A percentile compares a stretch with the other conserved stretches of the same genome.
phyloP scores from a whole-genome alignment of 2,329 filamentous ascomycete genomes.

The Sclerotinia subarctica region DNA sequence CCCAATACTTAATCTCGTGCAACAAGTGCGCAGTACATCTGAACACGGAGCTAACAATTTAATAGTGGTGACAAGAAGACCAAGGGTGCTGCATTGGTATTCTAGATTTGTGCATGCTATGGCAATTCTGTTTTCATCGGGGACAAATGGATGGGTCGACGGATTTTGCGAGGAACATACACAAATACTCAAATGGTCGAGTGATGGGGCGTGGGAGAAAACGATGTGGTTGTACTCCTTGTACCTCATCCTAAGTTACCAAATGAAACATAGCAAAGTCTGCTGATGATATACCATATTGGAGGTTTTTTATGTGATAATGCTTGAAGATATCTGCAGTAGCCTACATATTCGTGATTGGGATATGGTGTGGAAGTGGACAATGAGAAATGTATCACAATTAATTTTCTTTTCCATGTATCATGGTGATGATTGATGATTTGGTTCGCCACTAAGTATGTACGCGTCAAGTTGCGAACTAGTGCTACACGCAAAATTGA shows the following conservation, averaged over 20 bases:
- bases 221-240: slow-evolving; percentile 27
- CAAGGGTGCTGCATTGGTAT: slow-evolving; percentile 99
- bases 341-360: slow-evolving; percentile 9
- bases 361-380: slow-evolving; percentile 14
- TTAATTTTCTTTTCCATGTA: not conserved
- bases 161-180: slow-evolving; percentile 28
- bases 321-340: slow-evolving; percentile 11
- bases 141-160: slow-evolving; percentile 31
- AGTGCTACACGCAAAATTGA: not conserved
- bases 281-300: slow-evolving; percentile 28
- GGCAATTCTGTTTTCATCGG: slow-evolving; percentile 29
- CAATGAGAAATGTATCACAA: not conserved
- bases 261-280: slow-evolving; percentile 37
- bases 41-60: slow-evolving; percentile 15
- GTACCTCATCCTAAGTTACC: slow-evolving; percentile 36
- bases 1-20: not conserved
- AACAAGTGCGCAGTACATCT: not conserved
- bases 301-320: slow-evolving; percentile 15
- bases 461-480: too few relatives aligned
- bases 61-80: slow-evolving; percentile 99
- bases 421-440: not conserved
- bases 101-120: slow-evolving; percentile 63
- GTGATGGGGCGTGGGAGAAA: slow-evolving; percentile 29
- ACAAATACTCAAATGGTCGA: slow-evolving; percentile 32
- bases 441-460: not conserved